A percentile compares a stretch with the other conserved stretches of the same genome.
These are phyloP conservation scores for Endogone sp. DNA, from an alignment of 192 early-diverging fungal species.

Conservation along the genomic window DNA sequence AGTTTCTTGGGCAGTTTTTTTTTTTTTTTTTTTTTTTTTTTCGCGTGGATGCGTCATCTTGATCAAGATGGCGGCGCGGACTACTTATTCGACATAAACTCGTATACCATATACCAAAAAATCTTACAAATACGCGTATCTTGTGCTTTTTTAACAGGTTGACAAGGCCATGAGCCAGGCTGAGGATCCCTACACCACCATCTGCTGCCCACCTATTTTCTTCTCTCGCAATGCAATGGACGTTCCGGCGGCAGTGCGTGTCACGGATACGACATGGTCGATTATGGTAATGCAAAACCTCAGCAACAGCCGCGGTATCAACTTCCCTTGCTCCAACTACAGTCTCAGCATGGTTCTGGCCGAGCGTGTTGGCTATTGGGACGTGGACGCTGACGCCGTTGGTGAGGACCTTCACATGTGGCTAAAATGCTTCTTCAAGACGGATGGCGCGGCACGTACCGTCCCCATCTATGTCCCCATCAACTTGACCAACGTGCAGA, in stretches of 20 bases:
- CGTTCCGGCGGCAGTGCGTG: conserved; percentile 68
- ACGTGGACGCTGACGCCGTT: conserved; percentile 70
- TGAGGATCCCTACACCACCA: conserved; percentile 38
- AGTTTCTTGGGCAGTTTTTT: too few relatives aligned
- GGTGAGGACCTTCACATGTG: conserved; percentile 86
- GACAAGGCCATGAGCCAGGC: conserved; percentile 32
- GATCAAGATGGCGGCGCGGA: not conserved
- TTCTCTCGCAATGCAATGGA: conserved; percentile 58
- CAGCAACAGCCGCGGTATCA: conserved; percentile 48
- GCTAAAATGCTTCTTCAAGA: conserved; percentile 75
- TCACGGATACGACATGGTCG: conserved; percentile 74
- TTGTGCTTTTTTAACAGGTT: conserved; percentile 15
- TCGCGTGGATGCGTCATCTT: conserved; percentile 3
- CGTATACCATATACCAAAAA: conserved; percentile 7
- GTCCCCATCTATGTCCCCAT: conserved; percentile 70
- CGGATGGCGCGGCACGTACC: conserved; percentile 58
- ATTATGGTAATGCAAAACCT: conserved; percentile 73
- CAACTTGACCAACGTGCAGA: conserved; percentile 58
- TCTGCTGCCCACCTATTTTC: conserved; percentile 47
- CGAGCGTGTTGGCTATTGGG: conserved; percentile 70
- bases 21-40: too few relatives aligned
- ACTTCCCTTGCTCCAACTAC: conserved; percentile 76
- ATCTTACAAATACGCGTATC: conserved; percentile 4
- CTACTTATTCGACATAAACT: not conserved
- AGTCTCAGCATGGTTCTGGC: conserved; percentile 70